phyloP scores from a whole-genome alignment of 495 filamentous ascomycete species.

The Neurospora hispaniola region DNA sequence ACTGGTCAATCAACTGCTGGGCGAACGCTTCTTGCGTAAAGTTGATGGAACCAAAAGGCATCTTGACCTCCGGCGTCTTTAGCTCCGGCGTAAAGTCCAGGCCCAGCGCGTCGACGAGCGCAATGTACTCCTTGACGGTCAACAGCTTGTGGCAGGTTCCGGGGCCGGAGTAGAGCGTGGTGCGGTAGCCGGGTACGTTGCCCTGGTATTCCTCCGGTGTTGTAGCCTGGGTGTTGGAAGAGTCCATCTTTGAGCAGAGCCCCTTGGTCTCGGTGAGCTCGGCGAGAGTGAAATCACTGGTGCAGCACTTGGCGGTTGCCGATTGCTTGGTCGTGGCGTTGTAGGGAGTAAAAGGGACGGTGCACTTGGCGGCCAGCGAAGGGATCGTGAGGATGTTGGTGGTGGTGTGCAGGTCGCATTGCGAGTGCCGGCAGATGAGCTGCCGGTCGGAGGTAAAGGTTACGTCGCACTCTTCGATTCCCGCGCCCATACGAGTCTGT shows the following conservation, averaged over 20 bases:
- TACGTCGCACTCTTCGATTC: slow-evolving; percentile 55
- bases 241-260: slow-evolving; percentile 54
- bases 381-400: slow-evolving; percentile 49
- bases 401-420: slow-evolving; percentile 54
- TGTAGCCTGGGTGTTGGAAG: slow-evolving; percentile 40
- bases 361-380: slow-evolving; percentile 50
- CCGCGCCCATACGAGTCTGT: slow-evolving; percentile 47
- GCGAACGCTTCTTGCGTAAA: slow-evolving; percentile 49
- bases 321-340: slow-evolving; percentile 22
- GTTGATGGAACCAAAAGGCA: slow-evolving; percentile 42
- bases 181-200: slow-evolving; percentile 45
- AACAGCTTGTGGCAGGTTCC: slow-evolving; percentile 41
- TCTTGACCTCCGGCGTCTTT: slow-evolving; percentile 46
- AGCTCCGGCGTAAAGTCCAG: slow-evolving; percentile 51
- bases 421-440: slow-evolving; percentile 53
- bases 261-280: slow-evolving; percentile 48
- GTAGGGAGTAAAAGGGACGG: slow-evolving; percentile 42
- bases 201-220: slow-evolving; percentile 41
- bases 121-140: slow-evolving; percentile 43
- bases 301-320: slow-evolving; percentile 50
- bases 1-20: slow-evolving; percentile 49
- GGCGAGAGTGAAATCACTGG: slow-evolving; percentile 48
- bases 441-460: slow-evolving; percentile 48
- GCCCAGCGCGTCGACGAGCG: slow-evolving; percentile 38
- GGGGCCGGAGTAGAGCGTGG: slow-evolving; percentile 43